Evolutionary conservation across 805 yeast species (phyloP), one percentile per base, ranked within the genome.

Genomic region (Candida dajiaensis): DNA sequence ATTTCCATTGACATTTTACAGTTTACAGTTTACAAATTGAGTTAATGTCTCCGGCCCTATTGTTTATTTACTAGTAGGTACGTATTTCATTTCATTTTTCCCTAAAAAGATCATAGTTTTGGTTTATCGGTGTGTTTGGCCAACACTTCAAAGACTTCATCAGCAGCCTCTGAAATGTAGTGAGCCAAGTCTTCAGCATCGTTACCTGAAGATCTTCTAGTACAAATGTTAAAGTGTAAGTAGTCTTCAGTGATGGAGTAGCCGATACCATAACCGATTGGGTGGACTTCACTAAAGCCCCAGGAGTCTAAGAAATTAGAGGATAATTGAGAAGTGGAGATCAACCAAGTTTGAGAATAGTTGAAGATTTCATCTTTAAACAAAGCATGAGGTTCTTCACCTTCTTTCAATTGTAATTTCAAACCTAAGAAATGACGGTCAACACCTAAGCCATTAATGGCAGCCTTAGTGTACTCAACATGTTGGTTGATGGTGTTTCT

Each of bases 271-370:
- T 86, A 82, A 9, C 99, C 99, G 50, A 84, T 87, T 61, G 90
- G 96, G 57, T 85, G 81, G 42, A 94, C 98, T 65, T 95, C 96
- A 18, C 96, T 80, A 88, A 89, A 92, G 29, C 99, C 99, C 75
- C 90, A 92, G 40, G 95, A 90, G 64, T 89, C 89, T 68, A 89
- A 87, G 66, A 73, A 73, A 57, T 83, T 86, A 6, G 95, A 85
- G 9, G 94, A 85, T 54, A 92, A 74, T 68, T 92, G 98, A 1
- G 97, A 89, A 3, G 96, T 81, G 18, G 95, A 85, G 44, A 92
- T 65, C 65, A 76, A 82, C 99, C 99, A 92, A 40, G 86, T 78
- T 28, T 81, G 71, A 6, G 95, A 83, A 70, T 88, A 92, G 42
- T 71, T 65, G 63, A 77, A 88, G 53, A 87, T 71, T 13, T 95